Conservation (phyloP, 805 yeast genomes). For the Wickerhamiella kurtzmanii region DNA sequence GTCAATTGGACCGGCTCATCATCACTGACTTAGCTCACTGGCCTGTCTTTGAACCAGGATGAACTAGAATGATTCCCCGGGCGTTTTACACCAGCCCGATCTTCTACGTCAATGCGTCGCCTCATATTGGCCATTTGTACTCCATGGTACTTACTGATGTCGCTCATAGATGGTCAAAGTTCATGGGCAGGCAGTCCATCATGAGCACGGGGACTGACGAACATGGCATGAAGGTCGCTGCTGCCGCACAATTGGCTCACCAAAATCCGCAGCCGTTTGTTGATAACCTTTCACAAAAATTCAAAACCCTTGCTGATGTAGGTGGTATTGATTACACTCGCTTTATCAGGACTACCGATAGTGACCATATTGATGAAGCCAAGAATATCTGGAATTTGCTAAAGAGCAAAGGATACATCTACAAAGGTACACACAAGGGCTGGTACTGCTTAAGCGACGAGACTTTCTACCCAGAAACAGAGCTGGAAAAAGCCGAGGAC, state of each 20-base stretch:
- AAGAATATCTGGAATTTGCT: conserved; percentile 56
- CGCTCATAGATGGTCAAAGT: conserved; percentile 53
- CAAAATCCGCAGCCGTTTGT: conserved; percentile 56
- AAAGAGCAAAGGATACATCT: conserved; percentile 48
- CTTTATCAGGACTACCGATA: conserved; percentile 83
- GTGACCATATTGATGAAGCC: conserved; percentile 59
- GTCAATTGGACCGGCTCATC: too few relatives aligned
- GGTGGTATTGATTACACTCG: conserved; percentile 52
- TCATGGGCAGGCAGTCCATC: conserved; percentile 34
- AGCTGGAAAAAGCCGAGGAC: conserved; percentile 33
- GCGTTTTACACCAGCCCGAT: conserved; percentile 62
- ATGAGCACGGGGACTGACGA: conserved; percentile 93
- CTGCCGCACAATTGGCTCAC: conserved; percentile 53
- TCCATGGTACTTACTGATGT: conserved; percentile 78
- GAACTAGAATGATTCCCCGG: not conserved
- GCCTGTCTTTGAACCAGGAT: not conserved
- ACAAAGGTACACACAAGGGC: conserved; percentile 74
- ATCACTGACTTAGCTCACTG: not conserved
- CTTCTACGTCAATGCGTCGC: conserved; percentile 89
- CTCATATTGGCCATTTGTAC: conserved; percentile 88
- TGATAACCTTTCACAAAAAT: conserved; percentile 51
- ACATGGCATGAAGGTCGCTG: conserved; percentile 85
- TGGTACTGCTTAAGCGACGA: conserved; percentile 96
- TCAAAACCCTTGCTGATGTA: conserved; percentile 45
- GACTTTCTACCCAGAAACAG: conserved; percentile 78